phyloP scores from a whole-genome alignment of 1,284 basidiomycete species.

The Apiotrichum veenhuisii region DNA sequence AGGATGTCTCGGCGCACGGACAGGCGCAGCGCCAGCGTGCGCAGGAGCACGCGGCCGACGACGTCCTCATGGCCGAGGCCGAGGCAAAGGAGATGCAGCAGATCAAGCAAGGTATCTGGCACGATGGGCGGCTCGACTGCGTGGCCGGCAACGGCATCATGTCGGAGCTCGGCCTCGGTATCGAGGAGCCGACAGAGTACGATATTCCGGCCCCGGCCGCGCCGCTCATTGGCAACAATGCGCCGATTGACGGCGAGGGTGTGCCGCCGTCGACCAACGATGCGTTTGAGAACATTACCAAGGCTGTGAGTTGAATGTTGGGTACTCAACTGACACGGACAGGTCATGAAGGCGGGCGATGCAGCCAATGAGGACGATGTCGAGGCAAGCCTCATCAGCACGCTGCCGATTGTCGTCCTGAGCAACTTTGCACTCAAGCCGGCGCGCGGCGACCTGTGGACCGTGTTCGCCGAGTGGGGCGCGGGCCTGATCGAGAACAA shows the following conservation, averaged over 20 bases:
- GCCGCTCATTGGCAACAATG: constrained; percentile 27
- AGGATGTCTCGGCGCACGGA: constrained; percentile 54
- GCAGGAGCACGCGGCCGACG: constrained; percentile 26
- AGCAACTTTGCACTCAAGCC: constrained; percentile 69
- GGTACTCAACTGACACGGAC: neutral
- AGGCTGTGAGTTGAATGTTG: neutral
- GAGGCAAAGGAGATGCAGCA: constrained; percentile 37
- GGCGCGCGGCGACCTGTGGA: constrained; percentile 65
- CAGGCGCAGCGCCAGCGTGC: constrained; percentile 51
- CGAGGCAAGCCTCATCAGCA: constrained; percentile 55
- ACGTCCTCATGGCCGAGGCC: constrained; percentile 24
- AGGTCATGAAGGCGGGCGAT: neutral
- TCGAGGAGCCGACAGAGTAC: constrained; percentile 57
- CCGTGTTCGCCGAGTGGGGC: constrained; percentile 79
- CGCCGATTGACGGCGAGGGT: constrained; percentile 32
- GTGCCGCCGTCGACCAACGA: constrained; percentile 22
- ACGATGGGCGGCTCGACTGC: constrained; percentile 74
- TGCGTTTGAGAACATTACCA: neutral
- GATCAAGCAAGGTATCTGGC: constrained; percentile 63
- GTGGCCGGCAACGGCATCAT: constrained; percentile 78
- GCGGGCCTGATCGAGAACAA: constrained; percentile 73
- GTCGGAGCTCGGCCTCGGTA: constrained; percentile 71
- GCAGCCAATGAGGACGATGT: neutral
- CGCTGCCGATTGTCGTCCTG: constrained; percentile 79
- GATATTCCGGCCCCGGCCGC: constrained; percentile 47